These are phyloP conservation scores for Jimgerdemannia flammicorona DNA, from an alignment of 192 early-diverging fungal species.

Conservation along the genomic window DNA sequence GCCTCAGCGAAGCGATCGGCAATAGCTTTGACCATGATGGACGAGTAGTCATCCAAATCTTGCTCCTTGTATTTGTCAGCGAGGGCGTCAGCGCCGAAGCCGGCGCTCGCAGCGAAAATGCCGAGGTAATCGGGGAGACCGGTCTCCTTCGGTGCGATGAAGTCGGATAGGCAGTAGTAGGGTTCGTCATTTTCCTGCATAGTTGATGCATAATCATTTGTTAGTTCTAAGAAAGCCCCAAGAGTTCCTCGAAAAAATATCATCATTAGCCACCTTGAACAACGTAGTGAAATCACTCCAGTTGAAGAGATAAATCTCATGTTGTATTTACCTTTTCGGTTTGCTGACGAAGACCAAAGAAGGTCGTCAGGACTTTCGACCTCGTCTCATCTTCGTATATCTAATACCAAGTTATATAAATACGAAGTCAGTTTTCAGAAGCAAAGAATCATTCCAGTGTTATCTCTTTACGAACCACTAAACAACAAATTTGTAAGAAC, in stretches of 20 bases:
- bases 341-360: conserved; percentile 87
- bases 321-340: conserved; percentile 56
- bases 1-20: conserved; percentile 94
- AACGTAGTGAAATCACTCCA: too few species aligned
- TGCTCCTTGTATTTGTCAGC: conserved; percentile 67
- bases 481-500: conserved; percentile 19
- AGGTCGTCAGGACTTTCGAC: conserved; percentile 62
- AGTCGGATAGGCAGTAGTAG: conserved; percentile 88
- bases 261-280: too few species aligned
- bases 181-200: conserved; percentile 70
- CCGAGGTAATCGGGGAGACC: conserved; percentile 84
- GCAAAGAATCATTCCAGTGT: background rate
- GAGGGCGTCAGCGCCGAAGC: conserved; percentile 88
- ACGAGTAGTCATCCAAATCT: conserved; percentile 85
- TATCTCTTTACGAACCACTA: background rate
- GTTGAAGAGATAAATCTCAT: too few species aligned
- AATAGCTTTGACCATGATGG: conserved; percentile 94
- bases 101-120: conserved; percentile 85
- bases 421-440: background rate
- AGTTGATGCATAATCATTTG: background rate
- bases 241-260: background rate
- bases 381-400: conserved; percentile 75
- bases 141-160: conserved; percentile 78
- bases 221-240: background rate
- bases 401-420: conserved; percentile 13